Base-by-base conservation (phyloP, 2,329 filamentous ascomycete species). In the Periconia sp. region DNA sequence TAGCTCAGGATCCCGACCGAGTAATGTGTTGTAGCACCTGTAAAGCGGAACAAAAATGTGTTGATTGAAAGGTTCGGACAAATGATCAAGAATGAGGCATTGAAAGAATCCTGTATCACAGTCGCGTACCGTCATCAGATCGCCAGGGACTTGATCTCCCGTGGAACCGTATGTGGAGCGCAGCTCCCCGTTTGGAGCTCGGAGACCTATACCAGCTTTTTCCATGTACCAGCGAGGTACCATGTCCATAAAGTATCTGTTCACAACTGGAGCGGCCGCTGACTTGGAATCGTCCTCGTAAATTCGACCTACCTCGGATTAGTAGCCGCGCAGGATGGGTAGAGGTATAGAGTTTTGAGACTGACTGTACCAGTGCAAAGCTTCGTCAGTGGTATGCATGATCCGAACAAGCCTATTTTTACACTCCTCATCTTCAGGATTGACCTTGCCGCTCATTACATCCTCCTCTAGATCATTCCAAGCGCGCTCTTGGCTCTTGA, bases 101-200 rank as follows among this genome's bases (percentile, higher is more conserved):
- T 25, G 48, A 8, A 52, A 26, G 18, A 40, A 15, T 15, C 38
- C 30, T 12, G 36, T 25, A 4, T 42, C 33, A 13, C 24, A 31
- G 3, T 17, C 44, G 4, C 41, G 22, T 2, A 23, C 3, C 4
- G 42, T 21, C 11, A 37, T 31, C 10, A 46, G 28, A 4, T 5
- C 6, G 5, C 1, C 1, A n/a, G 45, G 23, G 7, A 48, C 45
- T 4, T 29, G 26, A 3, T 46, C 38, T 15, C 45, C 45, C 2
- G 23, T 3, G 3, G 17, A 17, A 6, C 48, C 48, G 21, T 46
- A 52, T 5, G 21, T 3, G n/a, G 30, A 22, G 6, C 22, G 9
- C 18, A 18, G 11, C 24, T 23, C 7, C n/a, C 36, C 48, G 29
- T 48, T 48, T 21, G 48, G 45, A 3, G 34, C 45, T 18, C 13